Conservation (phyloP, 2,329 filamentous ascomycete genomes). For the Colletotrichum truncatum region DNA sequence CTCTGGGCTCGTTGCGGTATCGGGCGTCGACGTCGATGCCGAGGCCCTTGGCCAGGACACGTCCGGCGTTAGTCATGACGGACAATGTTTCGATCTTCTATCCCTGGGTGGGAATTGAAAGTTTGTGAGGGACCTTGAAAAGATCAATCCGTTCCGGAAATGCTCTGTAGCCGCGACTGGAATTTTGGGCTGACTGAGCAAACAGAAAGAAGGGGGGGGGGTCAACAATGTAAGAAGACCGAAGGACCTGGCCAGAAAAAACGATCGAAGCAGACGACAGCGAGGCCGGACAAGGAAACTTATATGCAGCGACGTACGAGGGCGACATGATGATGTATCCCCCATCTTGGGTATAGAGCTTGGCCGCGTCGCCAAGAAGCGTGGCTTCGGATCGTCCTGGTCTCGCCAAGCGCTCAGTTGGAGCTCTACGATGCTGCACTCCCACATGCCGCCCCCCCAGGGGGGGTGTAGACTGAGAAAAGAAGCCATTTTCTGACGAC, state of each 20-base stretch:
- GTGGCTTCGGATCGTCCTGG: slow-evolving; percentile 29
- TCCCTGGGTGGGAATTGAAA: background rate
- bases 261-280: background rate
- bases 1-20: slow-evolving; percentile 35
- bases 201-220: background rate
- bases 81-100: background rate
- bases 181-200: background rate
- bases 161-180: too few species aligned
- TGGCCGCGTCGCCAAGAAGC: slow-evolving; percentile 30
- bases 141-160: too few species aligned
- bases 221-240: background rate
- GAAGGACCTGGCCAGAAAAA: background rate
- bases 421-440: slow-evolving; percentile 18
- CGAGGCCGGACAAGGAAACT: background rate
- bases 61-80: slow-evolving; percentile 34
- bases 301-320: slow-evolving; percentile 19
- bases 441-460: slow-evolving; percentile 26
- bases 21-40: slow-evolving; percentile 42
- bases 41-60: slow-evolving; percentile 37
- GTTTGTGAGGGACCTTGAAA: background rate
- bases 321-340: slow-evolving; percentile 18
- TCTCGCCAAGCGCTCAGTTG: slow-evolving; percentile 24
- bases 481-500: slow-evolving; percentile 22
- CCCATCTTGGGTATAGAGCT: slow-evolving; percentile 24
- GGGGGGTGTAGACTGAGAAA: background rate